Conservation (phyloP, 352 stramenopile species). For the Pythium monospermum region DNA sequence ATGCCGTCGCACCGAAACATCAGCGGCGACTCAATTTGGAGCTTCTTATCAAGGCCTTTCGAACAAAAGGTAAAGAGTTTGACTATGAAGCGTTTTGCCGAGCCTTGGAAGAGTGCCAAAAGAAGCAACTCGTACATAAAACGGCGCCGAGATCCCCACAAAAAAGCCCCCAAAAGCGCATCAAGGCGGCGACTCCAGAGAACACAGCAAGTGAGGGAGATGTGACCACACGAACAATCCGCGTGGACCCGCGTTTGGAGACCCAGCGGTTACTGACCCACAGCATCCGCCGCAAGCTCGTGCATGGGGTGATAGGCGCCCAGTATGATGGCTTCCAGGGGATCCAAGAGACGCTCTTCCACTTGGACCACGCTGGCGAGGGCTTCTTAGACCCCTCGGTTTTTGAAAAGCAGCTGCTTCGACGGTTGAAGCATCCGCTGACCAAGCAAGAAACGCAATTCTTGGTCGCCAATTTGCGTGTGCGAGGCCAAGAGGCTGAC, state of each 20-base stretch:
- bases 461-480: constrained; percentile 36
- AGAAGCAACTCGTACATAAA: neutral
- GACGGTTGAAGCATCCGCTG: constrained; percentile 34
- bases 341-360: constrained; percentile 34
- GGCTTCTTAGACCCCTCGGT: constrained; percentile 32
- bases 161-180: constrained; percentile 9
- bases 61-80: constrained; percentile 4
- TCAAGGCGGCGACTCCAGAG: too few relatives aligned
- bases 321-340: constrained; percentile 34
- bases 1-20: constrained; percentile 9
- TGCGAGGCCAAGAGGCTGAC: constrained; percentile 9
- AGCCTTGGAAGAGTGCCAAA: constrained; percentile 5
- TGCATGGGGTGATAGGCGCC: constrained; percentile 32
- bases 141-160: neutral
- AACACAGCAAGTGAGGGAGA: neutral
- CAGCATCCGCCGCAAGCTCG: constrained; percentile 50
- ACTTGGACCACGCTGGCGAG: constrained; percentile 30
- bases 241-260: constrained; percentile 44
- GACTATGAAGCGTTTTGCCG: constrained; percentile 19
- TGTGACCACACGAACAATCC: constrained; percentile 24
- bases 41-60: constrained; percentile 5
- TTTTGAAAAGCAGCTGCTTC: constrained; percentile 38
- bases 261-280: constrained; percentile 37
- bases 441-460: constrained; percentile 45
- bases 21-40: constrained; percentile 19